Evolutionary conservation across 1,284 basidiomycete genomes (phyloP), one percentile per base, ranked within the genome.

Genomic region (Pascua guehoae): DNA sequence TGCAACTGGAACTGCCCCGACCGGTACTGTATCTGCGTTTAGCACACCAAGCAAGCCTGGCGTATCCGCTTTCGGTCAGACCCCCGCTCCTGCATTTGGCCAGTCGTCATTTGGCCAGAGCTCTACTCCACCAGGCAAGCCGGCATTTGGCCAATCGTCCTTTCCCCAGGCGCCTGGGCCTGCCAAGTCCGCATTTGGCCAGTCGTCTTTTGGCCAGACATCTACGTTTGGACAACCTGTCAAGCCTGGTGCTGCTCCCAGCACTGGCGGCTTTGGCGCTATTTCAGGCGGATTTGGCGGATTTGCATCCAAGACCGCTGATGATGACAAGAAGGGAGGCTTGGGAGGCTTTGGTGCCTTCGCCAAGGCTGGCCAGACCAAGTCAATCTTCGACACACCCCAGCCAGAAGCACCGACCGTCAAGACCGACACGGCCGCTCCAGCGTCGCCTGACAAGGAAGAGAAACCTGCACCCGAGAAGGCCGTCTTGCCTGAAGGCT

Each of bases 241-340:
- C 41, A 41, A 49, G 16, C 4, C 47, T 32, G 5, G 43, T 4
- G 17, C 51, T n/a, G 9, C 43, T 5, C 43, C 51, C 16, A 41
- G 36, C 17, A 48, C 51, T 37, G 46, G 47, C 8, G 62, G 36
- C 17, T 51, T 53, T 37, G 46, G 47, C 10, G 62, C 49, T 41
- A 67, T 72, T 42, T 62, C 65, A 0, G 73, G 73, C 24, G 73
- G 73, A 1, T 75, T 73, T 51, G 68, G 72, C 8, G 68, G 65
- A 1, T 75, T 75, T 47, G 68, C 66, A 5, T 49, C 59, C 10
- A 70, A 66, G 41, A 24, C 48, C 14, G 41, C 36, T 12, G 38
- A 49, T 12, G 32, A 7, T 5, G 41, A 54, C 42, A 12, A 45
- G 14, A 32, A 32, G 24, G 45, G 18, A 32, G 41, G 50, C 50